Evolutionary conservation across 305 asterid species (phyloP), one percentile per base, ranked within the genome.

Genomic region (Withania somnifera): DNA sequence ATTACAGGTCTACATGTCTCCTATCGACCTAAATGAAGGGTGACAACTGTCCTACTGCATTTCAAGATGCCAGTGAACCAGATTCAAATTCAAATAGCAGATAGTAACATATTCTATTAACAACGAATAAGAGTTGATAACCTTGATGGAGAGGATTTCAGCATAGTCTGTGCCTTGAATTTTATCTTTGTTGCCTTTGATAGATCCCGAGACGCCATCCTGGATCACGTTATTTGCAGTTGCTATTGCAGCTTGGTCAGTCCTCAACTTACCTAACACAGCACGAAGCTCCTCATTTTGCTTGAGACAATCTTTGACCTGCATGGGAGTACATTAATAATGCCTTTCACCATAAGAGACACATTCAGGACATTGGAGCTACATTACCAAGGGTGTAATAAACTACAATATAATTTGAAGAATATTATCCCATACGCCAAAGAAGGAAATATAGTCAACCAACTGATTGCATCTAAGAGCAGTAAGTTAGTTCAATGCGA

Each of bases 261-360:
- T 86, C 54, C 99, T 92, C 86, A 92, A 85, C 88, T 89, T 90
- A 77, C 91, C 93, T 80, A 95, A 86, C 88, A 87, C 81, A 82
- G 87, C 87, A 83, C 99, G 98, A 53, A 95, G 98, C 84, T 94
- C 98, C 88, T 90, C 97, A 83, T 95, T 95, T 86, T 94, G 95
- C 79, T 86, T 90, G 60, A 94, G 88, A 85, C 97, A 93, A 81
- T 86, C 89, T 90, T 90, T 95, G 82, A 94, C 98, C 99, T 95
- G 88, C 84, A 86, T 52, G 84, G 78, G 58, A 75, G 42, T 75
- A 50, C 79, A 22, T 45, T 57, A 71, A 69, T 22, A 42, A 71
- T 71, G 57, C 20, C 57, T 22, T 50, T 42, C 38, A 75, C 79
- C 79, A 26, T 38, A 50, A 75, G 58, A 75, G 61, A 47, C 32